phyloP scores from a whole-genome alignment of 805 yeast species.

The Saccharomycopsis capsularis region DNA sequence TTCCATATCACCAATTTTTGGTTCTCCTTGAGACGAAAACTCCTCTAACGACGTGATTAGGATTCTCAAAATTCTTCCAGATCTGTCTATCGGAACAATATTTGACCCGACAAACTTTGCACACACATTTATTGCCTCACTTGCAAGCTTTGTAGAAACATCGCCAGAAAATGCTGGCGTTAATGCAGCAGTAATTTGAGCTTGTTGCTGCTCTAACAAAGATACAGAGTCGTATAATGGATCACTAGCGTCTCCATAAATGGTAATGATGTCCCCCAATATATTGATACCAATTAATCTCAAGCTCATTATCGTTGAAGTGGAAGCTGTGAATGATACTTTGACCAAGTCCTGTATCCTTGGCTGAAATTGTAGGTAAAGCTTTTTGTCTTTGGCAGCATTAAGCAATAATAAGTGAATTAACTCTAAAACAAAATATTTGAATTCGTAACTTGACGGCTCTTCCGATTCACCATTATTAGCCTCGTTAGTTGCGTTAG shows the following conservation, averaged over 20 bases:
- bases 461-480: constrained; percentile 32
- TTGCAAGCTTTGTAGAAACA: constrained; percentile 65
- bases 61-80: constrained; percentile 54
- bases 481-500: constrained; percentile 22
- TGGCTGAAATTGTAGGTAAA: constrained; percentile 37
- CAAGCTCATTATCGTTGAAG: constrained; percentile 55
- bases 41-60: constrained; percentile 63
- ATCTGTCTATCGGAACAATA: constrained; percentile 41
- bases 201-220: constrained; percentile 85
- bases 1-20: constrained; percentile 52
- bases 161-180: constrained; percentile 77
- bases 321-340: constrained; percentile 73
- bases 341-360: constrained; percentile 62
- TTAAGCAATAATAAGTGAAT: constrained; percentile 37
- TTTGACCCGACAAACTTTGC: constrained; percentile 68
- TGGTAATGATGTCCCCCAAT: constrained; percentile 53
- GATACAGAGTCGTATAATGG: constrained; percentile 67
- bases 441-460: constrained; percentile 52
- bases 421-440: constrained; percentile 38
- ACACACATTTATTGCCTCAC: constrained; percentile 68
- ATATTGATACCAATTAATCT: constrained; percentile 61
- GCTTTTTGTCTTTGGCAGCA: constrained; percentile 27
- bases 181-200: constrained; percentile 84
- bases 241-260: constrained; percentile 57
- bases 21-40: constrained; percentile 27